Evolutionary conservation across 495 filamentous ascomycete genomes (phyloP).

Genomic region (Xylona heveae): DNA sequence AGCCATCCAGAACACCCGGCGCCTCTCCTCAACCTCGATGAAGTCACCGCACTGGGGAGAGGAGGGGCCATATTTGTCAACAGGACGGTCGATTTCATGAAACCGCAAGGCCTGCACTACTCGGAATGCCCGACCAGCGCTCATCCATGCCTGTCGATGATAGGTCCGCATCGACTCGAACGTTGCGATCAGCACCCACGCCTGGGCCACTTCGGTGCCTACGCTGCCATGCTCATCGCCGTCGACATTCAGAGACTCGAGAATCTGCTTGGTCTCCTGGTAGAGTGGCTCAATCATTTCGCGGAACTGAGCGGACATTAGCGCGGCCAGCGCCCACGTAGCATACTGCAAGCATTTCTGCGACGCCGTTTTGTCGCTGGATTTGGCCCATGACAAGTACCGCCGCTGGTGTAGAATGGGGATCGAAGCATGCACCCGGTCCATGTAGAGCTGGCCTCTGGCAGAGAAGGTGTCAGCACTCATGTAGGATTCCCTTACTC

Average conservation of each 20-base stretch:
- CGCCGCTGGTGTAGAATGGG: conserved; percentile 29
- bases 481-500: no score
- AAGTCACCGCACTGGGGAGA: conserved; percentile 8
- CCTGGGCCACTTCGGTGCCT: conserved; percentile 29
- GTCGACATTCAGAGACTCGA: conserved; percentile 22
- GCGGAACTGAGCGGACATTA: conserved; percentile 29
- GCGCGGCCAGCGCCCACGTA: conserved; percentile 33
- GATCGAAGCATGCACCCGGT: conserved; percentile 29
- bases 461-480: neutral
- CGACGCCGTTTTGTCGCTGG: conserved; percentile 10
- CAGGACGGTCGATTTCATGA: conserved; percentile 30
- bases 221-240: no score
- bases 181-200: conserved; percentile 29
- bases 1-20: conserved; percentile 33
- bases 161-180: conserved; percentile 29
- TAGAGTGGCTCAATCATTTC: conserved; percentile 24
- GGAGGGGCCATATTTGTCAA: conserved; percentile 6
- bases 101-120: conserved; percentile 27
- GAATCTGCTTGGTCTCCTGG: conserved; percentile 23
- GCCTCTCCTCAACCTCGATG: conserved; percentile 23
- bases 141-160: conserved; percentile 27
- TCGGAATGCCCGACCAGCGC: conserved; percentile 30
- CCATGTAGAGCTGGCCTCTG: conserved; percentile 35
- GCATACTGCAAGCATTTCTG: conserved; percentile 27
- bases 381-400: conserved; percentile 19